Base-by-base conservation (phyloP, 108 stramenopile species). In the Cyclotella sp. region DNA sequence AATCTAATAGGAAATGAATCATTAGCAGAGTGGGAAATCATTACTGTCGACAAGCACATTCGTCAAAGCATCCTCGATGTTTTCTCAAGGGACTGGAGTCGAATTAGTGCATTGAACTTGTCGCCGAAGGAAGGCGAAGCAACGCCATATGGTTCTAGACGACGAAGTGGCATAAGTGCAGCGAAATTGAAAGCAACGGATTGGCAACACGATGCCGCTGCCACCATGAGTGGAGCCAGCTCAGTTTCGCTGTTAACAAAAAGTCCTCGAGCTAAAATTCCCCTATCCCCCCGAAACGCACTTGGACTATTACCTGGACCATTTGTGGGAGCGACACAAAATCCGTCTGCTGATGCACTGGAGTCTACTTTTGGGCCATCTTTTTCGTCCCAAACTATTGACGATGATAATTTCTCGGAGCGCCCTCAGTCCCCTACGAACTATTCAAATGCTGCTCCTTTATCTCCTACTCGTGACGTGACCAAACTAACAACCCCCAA, bases 11-110 rank as follows among this genome's bases (percentile, higher is more conserved):
- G 75, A 14, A 78, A 60, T 59, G 89, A 89, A n/a, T 62, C 81
- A 0, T 68, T 95, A 53, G 89, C 90, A 8, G 92, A 95, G 64
- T 93, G 94, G 94, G 94, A 95, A 68, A 82, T 90, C 0, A 70
- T 91, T 21, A 89, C 89, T 0, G 78, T 95, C 9, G 94, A 93
- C 62, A 71, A 72, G 44, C 79, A 89, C 47, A 90, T 93, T 34
- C 72, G 90, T 15, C 72, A 88, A 40, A 90, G 90, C 40, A 90
- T 95, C 41, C 67, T 83, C 43, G 87, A 89, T 61, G 73, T 93
- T 16, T 81, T 93, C 43, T 84, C 86, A 18, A 83, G 63, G 60
- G 92, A 93, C 71, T 95, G 94, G 94, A 84, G 88, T 42, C 68
- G 81, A 11, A 88, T 88, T 49, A 76, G 70, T 60, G 47, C 79